phyloP scores from a whole-genome alignment of 2,329 filamentous ascomycete genomes.

The Arthroderma uncinatum region DNA sequence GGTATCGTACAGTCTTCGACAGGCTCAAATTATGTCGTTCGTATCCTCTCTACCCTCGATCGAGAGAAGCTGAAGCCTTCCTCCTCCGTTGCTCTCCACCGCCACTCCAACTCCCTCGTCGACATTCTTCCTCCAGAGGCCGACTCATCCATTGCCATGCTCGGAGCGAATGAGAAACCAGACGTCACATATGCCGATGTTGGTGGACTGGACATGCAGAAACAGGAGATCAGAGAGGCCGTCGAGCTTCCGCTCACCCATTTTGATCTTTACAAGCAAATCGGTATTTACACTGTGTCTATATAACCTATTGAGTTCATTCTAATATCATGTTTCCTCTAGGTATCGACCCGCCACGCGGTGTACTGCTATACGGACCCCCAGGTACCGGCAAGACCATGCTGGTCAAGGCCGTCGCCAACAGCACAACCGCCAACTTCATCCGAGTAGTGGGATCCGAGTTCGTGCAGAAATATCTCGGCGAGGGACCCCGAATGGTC shows the following conservation, averaged over 20 bases:
- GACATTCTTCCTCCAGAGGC: constrained; percentile 98
- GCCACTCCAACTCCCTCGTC: constrained; percentile 95
- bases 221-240: constrained; percentile 96
- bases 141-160: constrained; percentile 97
- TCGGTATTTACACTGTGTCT: constrained; percentile 44
- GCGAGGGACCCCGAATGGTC: constrained; percentile 96
- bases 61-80: constrained; percentile 96
- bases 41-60: constrained; percentile 94
- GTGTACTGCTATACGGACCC: constrained; percentile 90
- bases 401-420: constrained; percentile 95
- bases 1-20: constrained; percentile 98
- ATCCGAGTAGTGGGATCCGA: constrained; percentile 97
- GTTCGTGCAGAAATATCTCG: constrained; percentile 97
- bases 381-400: constrained; percentile 95
- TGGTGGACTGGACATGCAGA: constrained; percentile 97
- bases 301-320: constrained; percentile 5
- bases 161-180: constrained; percentile 91
- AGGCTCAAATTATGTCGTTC: constrained; percentile 96
- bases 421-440: constrained; percentile 95
- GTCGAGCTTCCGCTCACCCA: constrained; percentile 94
- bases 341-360: constrained; percentile 86
- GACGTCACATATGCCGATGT: constrained; percentile 98
- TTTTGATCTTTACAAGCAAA: constrained; percentile 98
- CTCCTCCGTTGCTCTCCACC: constrained; percentile 91
- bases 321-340: neutral